These are phyloP conservation scores for Limnanthes douglasii DNA, from an alignment of 345 rosid genomes.

Conservation along the genomic window DNA sequence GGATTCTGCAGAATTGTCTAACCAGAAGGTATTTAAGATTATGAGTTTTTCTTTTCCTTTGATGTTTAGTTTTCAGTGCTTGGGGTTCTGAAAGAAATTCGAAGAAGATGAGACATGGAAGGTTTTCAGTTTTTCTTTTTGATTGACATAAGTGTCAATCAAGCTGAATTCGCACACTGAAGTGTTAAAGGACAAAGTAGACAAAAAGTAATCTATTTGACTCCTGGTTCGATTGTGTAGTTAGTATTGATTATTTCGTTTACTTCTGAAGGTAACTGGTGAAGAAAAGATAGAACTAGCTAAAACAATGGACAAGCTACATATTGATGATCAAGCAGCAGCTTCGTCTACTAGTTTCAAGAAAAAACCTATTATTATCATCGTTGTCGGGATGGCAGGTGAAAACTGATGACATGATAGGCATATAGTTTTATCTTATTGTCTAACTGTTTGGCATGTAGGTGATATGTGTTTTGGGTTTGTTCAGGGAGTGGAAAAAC, in stretches of 20 bases:
- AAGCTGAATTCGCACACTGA: neutral
- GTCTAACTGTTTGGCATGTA: neutral
- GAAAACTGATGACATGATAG: constrained; percentile 2
- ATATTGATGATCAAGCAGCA: constrained; percentile 19
- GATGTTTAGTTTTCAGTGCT: neutral
- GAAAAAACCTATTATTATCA: constrained; percentile 54
- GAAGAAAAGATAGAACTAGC: constrained; percentile 32
- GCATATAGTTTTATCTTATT: neutral
- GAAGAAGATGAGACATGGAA: neutral
- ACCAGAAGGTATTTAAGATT: constrained; percentile 9
- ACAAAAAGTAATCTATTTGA: neutral
- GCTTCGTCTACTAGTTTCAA: constrained; percentile 31
- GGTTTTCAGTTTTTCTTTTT: neutral
- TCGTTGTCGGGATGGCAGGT: constrained; percentile 91
- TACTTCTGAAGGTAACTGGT: constrained; percentile 13
- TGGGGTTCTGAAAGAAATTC: neutral
- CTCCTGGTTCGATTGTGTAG: neutral
- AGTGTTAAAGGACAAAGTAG: neutral
- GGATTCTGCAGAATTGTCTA: constrained; percentile 30
- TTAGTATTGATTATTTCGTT: neutral
- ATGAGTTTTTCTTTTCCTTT: constrained; percentile 2
- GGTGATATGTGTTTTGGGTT: constrained; percentile 5
- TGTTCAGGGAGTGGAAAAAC: constrained; percentile 67
- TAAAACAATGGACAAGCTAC: constrained; percentile 42
- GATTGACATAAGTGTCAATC: neutral